Percentiles rank a stretch among this genome's conserved stretches.
Conservation (phyloP, 768 basidiomycete genomes). For the Boletus vermiculosoides region DNA sequence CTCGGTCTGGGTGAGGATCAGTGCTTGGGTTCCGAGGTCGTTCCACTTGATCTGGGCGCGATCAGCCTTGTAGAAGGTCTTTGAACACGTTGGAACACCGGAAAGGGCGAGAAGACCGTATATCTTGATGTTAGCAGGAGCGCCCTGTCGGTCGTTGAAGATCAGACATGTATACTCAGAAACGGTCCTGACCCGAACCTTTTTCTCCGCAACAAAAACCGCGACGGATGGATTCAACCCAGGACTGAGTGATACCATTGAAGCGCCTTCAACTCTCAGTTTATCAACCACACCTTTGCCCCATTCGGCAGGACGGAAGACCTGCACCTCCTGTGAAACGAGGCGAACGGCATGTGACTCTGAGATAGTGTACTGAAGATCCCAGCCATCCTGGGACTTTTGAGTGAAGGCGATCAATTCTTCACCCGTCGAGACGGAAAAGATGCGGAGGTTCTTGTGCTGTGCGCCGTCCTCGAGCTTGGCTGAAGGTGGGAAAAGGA, state of each 20-base stretch:
- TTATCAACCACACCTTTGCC: constrained; percentile 77
- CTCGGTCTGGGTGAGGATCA: constrained; percentile 92
- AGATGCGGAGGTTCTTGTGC: constrained; percentile 93
- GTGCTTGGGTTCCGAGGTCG: constrained; percentile 84
- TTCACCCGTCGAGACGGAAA: constrained; percentile 80
- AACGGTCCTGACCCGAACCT: constrained; percentile 43
- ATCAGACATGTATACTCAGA: not conserved
- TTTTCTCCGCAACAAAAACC: constrained; percentile 92
- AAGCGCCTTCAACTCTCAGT: constrained; percentile 81
- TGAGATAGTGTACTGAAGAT: constrained; percentile 86
- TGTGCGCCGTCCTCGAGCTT: constrained; percentile 89
- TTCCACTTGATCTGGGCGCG: constrained; percentile 96
- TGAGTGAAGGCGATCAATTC: constrained; percentile 87
- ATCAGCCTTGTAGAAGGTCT: constrained; percentile 96
- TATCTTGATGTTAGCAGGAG: constrained; percentile 84
- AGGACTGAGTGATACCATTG: constrained; percentile 72
- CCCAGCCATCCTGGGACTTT: constrained; percentile 91
- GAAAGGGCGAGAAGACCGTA: constrained; percentile 66
- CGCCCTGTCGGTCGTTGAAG: constrained; percentile 50
- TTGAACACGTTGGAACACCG: constrained; percentile 74
- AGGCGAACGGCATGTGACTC: constrained; percentile 84
- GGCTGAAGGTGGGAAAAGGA: constrained; percentile 35
- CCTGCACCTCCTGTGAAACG: constrained; percentile 78
- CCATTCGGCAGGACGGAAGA: constrained; percentile 81
- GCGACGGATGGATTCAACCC: constrained; percentile 88